Evolutionary conservation across 139 green algal species (phyloP), one percentile per base, ranked within the genome.

Genomic region (Tetradesmus lagerheimii): DNA sequence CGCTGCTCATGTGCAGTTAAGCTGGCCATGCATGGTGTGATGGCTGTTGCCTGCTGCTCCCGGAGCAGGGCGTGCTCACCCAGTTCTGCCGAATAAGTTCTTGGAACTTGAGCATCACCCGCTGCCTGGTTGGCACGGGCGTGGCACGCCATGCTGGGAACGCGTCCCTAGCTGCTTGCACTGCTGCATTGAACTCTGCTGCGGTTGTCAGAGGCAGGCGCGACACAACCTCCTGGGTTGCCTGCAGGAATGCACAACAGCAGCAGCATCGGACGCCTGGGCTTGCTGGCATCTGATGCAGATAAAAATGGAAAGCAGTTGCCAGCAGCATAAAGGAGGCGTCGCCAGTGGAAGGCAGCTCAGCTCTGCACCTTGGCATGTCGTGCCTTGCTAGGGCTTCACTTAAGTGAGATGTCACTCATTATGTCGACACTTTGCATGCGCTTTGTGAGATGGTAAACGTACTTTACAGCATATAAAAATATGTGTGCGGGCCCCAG

Each of bases 91-190:
- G 92, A 86, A 99, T 99, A 37, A 99, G 93, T 64, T 98, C 92
- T 86, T 97, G 95, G 35, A 99, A 92, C 89, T 97, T 97, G 80
- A 99, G 93, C 97, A 99, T 99, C 31, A 99, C 95, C 0, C 97
- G 95, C 34, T 91, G 81, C 5, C 98, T 93, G 5, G 90, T 93
- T 6, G 95, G 89, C 50, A 99, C 89, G 0, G 98, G 95, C 1
- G 95, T 98, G 47, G 87, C 88, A 37, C 92, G 85, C 98, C 98
- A 99, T 2, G 83, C 91, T 0, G 94, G 93, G 86, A 98, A 99
- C 0, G 98, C 98, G 8, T 91, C 93, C 79, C 96, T 96, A 34
- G 95, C 95, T 29, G 95, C 92, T 25, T 91, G 57, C 39, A 99
- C 98, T 25, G 98, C 98, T 12, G 92, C 94, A 15, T 98, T 88